These are phyloP conservation scores for Salvia miltiorrhiza DNA, from an alignment of 257 asterid genomes.

Conservation along the genomic window DNA sequence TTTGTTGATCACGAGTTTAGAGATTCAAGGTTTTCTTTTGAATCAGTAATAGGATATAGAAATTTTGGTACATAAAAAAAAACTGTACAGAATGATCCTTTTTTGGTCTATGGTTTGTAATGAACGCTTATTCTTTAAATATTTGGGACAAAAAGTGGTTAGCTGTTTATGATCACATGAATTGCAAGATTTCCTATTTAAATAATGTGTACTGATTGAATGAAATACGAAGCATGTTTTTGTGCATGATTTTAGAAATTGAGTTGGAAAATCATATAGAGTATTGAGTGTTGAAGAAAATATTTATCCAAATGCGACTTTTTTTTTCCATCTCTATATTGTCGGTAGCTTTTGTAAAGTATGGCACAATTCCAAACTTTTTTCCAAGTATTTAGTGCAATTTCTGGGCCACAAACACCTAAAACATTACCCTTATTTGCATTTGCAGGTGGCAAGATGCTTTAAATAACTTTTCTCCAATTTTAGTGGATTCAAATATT, in stretches of 20 bases:
- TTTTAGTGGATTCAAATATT: not conserved
- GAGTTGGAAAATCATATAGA: not conserved
- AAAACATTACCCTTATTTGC: slow-evolving; percentile 16
- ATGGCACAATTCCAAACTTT: not conserved
- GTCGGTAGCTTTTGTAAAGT: slow-evolving; percentile 39
- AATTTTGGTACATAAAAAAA: slow-evolving; percentile 13
- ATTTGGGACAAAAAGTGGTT: not conserved
- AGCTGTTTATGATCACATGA: not conserved
- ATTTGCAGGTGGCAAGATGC: slow-evolving; percentile 9
- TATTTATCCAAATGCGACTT: slow-evolving; percentile 7
- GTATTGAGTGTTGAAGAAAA: slow-evolving; percentile 4
- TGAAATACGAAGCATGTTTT: not conserved
- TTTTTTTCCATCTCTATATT: slow-evolving; percentile 19
- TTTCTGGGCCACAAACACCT: slow-evolving; percentile 26
- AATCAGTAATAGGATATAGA: not conserved
- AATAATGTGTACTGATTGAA: not conserved
- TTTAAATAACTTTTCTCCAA: not conserved
- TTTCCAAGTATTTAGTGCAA: slow-evolving; percentile 25
- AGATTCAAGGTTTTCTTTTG: not conserved
- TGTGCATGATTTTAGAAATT: too few relatives aligned
- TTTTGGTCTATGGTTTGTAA: not conserved
- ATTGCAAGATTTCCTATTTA: not conserved
- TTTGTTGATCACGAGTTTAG: slow-evolving; percentile 12
- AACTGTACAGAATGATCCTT: not conserved
- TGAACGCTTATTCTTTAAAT: slow-evolving; percentile 5